Percentiles rank a stretch among this genome's conserved stretches.
phyloP scores from a whole-genome alignment of 2,329 filamentous ascomycete species.

The Torrubiellomyces zombiae region DNA sequence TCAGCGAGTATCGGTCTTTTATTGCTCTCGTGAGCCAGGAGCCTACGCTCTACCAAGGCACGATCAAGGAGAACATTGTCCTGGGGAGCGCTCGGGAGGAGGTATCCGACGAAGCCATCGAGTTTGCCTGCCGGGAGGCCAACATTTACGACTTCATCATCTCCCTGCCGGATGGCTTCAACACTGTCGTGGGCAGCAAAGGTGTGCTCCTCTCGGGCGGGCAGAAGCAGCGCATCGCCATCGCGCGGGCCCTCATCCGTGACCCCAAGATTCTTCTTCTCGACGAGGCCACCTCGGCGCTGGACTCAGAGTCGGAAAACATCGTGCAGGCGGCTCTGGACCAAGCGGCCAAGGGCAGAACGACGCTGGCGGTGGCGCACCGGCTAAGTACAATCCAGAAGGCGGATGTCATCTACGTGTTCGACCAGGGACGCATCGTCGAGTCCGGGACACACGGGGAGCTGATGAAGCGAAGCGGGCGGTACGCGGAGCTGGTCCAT shows the following conservation, averaged over 20 bases:
- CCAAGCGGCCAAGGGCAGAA: constrained; percentile 65
- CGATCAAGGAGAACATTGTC: constrained; percentile 77
- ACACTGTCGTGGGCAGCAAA: constrained; percentile 74
- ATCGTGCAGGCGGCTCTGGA: constrained; percentile 71
- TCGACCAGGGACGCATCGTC: constrained; percentile 74
- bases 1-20: constrained; percentile 71
- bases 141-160: constrained; percentile 89
- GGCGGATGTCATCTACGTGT: constrained; percentile 91
- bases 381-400: constrained; percentile 85
- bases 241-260: constrained; percentile 79
- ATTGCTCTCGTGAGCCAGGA: constrained; percentile 88
- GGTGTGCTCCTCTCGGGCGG: constrained; percentile 75
- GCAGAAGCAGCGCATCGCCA: constrained; percentile 89
- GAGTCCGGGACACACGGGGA: constrained; percentile 70
- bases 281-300: constrained; percentile 63
- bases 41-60: constrained; percentile 86
- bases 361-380: constrained; percentile 90
- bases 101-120: constrained; percentile 54
- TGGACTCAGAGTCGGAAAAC: constrained; percentile 64
- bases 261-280: constrained; percentile 75
- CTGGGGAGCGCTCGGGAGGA: constrained; percentile 53
- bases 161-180: constrained; percentile 71
- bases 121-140: constrained; percentile 70
- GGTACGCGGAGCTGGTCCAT: constrained; percentile 66
- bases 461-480: constrained; percentile 50